Conservation (phyloP, 352 stramenopile genomes). For the Phytophthora citricola region DNA sequence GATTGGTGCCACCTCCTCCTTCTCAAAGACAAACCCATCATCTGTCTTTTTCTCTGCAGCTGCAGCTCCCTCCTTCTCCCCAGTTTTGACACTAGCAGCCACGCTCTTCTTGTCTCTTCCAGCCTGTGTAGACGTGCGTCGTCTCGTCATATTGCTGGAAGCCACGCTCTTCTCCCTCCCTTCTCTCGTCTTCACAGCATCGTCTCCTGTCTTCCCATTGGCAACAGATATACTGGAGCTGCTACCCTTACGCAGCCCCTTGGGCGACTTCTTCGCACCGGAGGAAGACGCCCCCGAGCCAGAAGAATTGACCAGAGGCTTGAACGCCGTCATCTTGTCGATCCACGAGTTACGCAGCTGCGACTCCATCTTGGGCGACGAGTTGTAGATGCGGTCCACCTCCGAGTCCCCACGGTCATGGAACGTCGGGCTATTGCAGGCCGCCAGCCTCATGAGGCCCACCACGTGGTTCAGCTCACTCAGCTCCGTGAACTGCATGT, state of each 20-base stretch:
- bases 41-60: slow-evolving; percentile 32
- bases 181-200: slow-evolving; percentile 28
- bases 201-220: slow-evolving; percentile 24
- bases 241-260: slow-evolving; percentile 37
- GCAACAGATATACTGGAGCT: slow-evolving; percentile 10
- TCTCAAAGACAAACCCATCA: slow-evolving; percentile 74
- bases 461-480: slow-evolving; percentile 89
- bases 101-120: slow-evolving; percentile 36
- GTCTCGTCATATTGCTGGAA: slow-evolving; percentile 24
- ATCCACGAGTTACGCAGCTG: slow-evolving; percentile 90
- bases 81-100: slow-evolving; percentile 26
- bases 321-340: slow-evolving; percentile 86
- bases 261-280: slow-evolving; percentile 58
- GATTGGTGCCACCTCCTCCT: slow-evolving; percentile 67
- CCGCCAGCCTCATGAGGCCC: slow-evolving; percentile 77
- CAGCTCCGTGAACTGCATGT: slow-evolving; percentile 91
- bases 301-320: slow-evolving; percentile 41
- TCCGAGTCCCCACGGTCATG: slow-evolving; percentile 91
- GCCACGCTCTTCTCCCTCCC: slow-evolving; percentile 34
- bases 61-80: slow-evolving; percentile 12
- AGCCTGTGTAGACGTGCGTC: slow-evolving; percentile 36
- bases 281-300: slow-evolving; percentile 6
- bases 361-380: slow-evolving; percentile 88
- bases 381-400: slow-evolving; percentile 91
- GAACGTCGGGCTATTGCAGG: slow-evolving; percentile 89